Conservation (phyloP, 2,329 filamentous ascomycete species). For the Aspergillus felis region DNA sequence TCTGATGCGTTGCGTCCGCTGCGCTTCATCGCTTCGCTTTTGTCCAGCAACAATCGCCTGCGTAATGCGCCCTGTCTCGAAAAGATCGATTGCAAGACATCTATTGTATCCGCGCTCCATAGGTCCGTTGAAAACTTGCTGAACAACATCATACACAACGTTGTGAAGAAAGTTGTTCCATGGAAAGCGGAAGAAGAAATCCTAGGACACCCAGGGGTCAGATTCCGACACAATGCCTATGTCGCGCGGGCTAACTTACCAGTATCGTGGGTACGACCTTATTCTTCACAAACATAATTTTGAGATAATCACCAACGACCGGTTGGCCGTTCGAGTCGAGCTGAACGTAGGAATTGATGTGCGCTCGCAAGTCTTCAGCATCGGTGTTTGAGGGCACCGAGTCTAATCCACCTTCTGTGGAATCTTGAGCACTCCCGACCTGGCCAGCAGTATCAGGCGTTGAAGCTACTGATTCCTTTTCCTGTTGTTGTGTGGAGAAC, state of each 20-base stretch:
- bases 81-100: slow-evolving; percentile 83
- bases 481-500: slow-evolving; percentile 48
- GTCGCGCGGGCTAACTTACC: slow-evolving; percentile 51
- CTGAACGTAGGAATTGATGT: slow-evolving; percentile 46
- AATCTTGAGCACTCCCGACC: slow-evolving; percentile 11
- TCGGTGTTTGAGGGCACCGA: slow-evolving; percentile 16
- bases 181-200: slow-evolving; percentile 96
- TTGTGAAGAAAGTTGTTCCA: slow-evolving; percentile 99
- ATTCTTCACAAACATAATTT: slow-evolving; percentile 94
- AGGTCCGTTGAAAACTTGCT: slow-evolving; percentile 97
- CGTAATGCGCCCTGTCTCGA: slow-evolving; percentile 85
- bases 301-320: slow-evolving; percentile 90
- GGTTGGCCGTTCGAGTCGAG: slow-evolving; percentile 62
- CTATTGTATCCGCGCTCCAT: slow-evolving; percentile 96
- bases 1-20: slow-evolving; percentile 78
- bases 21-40: slow-evolving; percentile 77
- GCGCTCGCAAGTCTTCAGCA: slow-evolving; percentile 22
- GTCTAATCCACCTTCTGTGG: slow-evolving; percentile 15
- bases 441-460: slow-evolving; percentile 17
- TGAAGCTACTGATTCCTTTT: slow-evolving; percentile 18
- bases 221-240: neutral
- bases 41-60: slow-evolving; percentile 91
- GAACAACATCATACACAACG: slow-evolving; percentile 97
- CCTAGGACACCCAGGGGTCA: slow-evolving; percentile 48
- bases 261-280: slow-evolving; percentile 92